A percentile compares a stretch with the other conserved stretches of the same genome.
Evolutionary conservation across 257 asterid species (phyloP).

Genomic region (Cordia subcordata): DNA sequence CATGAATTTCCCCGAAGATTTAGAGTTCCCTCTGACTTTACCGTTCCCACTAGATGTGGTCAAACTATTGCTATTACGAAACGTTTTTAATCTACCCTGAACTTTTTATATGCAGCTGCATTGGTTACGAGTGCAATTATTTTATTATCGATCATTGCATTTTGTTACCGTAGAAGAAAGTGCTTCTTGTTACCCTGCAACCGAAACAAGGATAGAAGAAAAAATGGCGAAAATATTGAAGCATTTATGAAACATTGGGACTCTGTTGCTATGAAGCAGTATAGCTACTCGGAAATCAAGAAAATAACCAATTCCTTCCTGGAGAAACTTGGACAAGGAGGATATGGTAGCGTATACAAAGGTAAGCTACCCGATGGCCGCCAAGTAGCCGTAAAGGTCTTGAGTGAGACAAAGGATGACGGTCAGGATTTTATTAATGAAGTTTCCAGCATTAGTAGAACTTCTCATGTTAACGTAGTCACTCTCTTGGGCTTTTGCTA

Average conservation of each 20-base stretch:
- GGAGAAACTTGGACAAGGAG: constrained; percentile 49
- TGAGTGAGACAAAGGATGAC: constrained; percentile 20
- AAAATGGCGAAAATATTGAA: constrained; percentile 22
- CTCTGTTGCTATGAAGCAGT: constrained; percentile 42
- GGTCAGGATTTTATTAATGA: constrained; percentile 61
- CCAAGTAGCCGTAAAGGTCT: constrained; percentile 52
- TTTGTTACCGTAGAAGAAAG: constrained; percentile 18
- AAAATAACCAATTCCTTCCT: constrained; percentile 41
- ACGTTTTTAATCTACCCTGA: neutral
- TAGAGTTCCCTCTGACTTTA: too few species aligned
- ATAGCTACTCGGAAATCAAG: constrained; percentile 35
- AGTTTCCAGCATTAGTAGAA: constrained; percentile 54
- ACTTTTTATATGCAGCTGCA: constrained; percentile 26
- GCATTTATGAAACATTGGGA: constrained; percentile 36
- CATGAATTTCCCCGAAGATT: too few species aligned
- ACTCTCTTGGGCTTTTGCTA: constrained; percentile 57
- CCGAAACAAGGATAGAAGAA: constrained; percentile 10
- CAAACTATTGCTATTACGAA: neutral
- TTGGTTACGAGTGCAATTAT: constrained; percentile 1
- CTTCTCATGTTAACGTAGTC: constrained; percentile 64
- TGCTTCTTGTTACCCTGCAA: constrained; percentile 1
- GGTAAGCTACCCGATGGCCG: constrained; percentile 45
- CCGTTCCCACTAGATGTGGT: too few species aligned
- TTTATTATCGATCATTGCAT: constrained; percentile 4
- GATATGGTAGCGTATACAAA: constrained; percentile 52